phyloP scores from a whole-genome alignment of 345 rosid genomes.

The Eucalyptus grandis region DNA sequence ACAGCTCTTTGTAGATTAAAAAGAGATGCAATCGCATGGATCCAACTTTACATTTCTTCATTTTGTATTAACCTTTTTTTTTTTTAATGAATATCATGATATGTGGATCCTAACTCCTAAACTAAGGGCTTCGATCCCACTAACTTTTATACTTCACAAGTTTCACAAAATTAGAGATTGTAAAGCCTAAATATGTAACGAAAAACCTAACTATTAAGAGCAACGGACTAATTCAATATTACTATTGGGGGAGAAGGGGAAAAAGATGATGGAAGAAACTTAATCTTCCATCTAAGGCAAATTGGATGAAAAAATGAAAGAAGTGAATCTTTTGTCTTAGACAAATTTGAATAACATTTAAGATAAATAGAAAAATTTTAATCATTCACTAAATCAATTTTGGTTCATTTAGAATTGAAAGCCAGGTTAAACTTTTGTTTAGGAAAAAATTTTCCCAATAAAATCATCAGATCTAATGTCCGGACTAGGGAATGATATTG shows the following conservation, averaged over 20 bases:
- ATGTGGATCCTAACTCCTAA: neutral
- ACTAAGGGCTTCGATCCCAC: neutral
- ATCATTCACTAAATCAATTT: neutral
- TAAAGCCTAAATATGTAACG: neutral
- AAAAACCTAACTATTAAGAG: neutral
- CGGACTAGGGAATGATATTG: no score
- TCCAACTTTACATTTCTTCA: no score
- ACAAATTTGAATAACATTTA: neutral
- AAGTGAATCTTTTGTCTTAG: neutral
- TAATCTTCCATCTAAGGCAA: neutral
- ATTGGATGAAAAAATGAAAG: no score
- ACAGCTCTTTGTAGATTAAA: no score
- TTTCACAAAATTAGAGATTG: neutral
- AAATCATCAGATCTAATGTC: no score
- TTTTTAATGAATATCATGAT: no score
- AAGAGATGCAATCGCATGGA: no score
- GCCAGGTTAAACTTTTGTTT: no score
- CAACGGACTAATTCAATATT: neutral
- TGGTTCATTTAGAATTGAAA: neutral
- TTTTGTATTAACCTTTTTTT: no score
- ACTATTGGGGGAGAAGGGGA: neutral
- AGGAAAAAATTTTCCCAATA: no score
- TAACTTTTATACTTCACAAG: neutral
- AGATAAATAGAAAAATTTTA: neutral
- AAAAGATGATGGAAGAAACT: neutral